Conservation (phyloP, 2,329 filamentous ascomycete genomes). For the Colletotrichum salicis region DNA sequence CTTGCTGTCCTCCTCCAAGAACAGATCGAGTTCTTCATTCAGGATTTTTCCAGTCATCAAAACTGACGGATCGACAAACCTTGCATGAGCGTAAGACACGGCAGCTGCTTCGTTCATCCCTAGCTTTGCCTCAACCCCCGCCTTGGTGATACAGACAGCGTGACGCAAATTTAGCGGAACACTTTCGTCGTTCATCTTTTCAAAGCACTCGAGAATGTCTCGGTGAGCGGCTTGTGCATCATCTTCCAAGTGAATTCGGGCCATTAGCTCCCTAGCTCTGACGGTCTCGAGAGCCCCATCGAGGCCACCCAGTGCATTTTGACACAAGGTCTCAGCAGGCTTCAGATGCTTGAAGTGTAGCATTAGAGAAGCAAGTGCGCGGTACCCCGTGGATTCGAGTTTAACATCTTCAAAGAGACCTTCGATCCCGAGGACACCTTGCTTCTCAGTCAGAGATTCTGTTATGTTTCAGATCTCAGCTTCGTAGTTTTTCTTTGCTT, state of each 20-base stretch:
- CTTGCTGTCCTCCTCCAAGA: slow-evolving; percentile 27
- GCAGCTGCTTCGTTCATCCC: slow-evolving; percentile 30
- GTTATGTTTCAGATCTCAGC: not conserved
- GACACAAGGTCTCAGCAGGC: slow-evolving; percentile 36
- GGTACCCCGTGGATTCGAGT: slow-evolving; percentile 34
- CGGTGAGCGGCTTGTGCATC: slow-evolving; percentile 33
- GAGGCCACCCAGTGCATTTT: slow-evolving; percentile 32
- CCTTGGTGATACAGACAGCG: slow-evolving; percentile 36
- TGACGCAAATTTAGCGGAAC: slow-evolving; percentile 30
- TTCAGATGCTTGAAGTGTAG: slow-evolving; percentile 29
- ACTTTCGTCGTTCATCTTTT: not conserved
- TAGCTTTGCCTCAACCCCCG: slow-evolving; percentile 33
- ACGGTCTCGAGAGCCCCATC: slow-evolving; percentile 33
- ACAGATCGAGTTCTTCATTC: slow-evolving; percentile 37
- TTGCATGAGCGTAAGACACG: slow-evolving; percentile 35
- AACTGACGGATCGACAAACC: slow-evolving; percentile 36
- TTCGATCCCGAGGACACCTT: slow-evolving; percentile 36
- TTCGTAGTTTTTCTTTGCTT: slow-evolving; percentile 37
- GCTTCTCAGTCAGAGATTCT: slow-evolving; percentile 10
- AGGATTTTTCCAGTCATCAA: slow-evolving; percentile 38
- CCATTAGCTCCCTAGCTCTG: slow-evolving; percentile 35
- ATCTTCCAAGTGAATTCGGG: slow-evolving; percentile 31
- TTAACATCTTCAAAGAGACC: slow-evolving; percentile 38
- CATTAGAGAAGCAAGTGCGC: slow-evolving; percentile 38
- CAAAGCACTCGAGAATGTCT: slow-evolving; percentile 23